These are phyloP conservation scores for Cordyceps farinosa DNA, from an alignment of 2,329 filamentous ascomycete genomes.

Conservation along the genomic window DNA sequence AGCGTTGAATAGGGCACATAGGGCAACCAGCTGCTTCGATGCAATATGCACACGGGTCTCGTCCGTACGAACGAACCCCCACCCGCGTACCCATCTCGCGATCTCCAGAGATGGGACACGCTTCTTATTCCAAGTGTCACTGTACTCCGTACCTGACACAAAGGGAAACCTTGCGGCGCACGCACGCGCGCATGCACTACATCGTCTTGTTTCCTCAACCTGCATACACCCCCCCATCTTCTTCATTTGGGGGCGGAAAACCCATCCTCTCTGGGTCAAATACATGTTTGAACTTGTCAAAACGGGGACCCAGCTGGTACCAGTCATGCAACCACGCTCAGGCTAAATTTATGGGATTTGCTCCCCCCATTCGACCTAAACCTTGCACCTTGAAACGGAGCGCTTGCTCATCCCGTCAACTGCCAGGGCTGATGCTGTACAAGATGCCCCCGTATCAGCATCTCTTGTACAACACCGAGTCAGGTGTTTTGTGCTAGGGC, in stretches of 20 bases:
- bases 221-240: not conserved
- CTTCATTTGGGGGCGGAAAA: not conserved
- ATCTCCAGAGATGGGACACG: constrained; percentile 4
- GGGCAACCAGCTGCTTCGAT: not conserved
- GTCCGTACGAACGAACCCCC: constrained; percentile 8
- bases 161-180: constrained; percentile 1
- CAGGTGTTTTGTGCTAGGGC: not conserved
- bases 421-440: constrained; percentile 3
- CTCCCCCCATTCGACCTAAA: not conserved
- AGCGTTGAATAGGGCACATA: not conserved
- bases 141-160: constrained; percentile 13
- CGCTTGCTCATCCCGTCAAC: not conserved
- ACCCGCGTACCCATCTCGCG: not conserved
- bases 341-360: not conserved
- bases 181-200: not conserved
- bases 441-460: not conserved
- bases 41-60: not conserved
- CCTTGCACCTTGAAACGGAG: not conserved
- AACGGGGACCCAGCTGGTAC: not conserved
- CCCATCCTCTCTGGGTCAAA: not conserved
- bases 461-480: constrained; percentile 1
- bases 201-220: not conserved
- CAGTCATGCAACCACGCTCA: not conserved
- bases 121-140: not conserved
- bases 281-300: not conserved